phyloP scores from a whole-genome alignment of 2,329 filamentous ascomycete genomes.

The Fusarium sp. region DNA sequence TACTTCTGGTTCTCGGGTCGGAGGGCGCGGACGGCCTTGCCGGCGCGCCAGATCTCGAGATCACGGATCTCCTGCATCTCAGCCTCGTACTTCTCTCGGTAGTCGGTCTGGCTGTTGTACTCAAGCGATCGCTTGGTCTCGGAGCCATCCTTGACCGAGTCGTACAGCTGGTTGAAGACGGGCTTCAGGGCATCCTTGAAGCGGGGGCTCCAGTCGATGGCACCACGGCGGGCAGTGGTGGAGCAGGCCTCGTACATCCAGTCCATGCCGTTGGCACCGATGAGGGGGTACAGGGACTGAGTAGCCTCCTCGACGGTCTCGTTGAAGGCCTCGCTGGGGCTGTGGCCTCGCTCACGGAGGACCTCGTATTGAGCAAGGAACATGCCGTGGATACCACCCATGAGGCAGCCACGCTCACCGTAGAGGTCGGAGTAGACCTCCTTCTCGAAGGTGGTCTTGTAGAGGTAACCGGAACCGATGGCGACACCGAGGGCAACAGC shows the following conservation, averaged over 20 bases:
- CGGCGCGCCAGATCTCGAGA: constrained; percentile 98
- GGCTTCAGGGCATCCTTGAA: constrained; percentile 99
- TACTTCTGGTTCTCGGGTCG: constrained; percentile 91
- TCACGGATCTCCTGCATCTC: constrained; percentile 99
- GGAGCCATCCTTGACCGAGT: constrained; percentile 89
- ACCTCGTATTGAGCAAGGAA: constrained; percentile 99
- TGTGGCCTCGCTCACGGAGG: constrained; percentile 98
- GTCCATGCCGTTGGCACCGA: constrained; percentile 98
- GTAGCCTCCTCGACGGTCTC: constrained; percentile 99
- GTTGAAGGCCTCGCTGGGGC: constrained; percentile 99
- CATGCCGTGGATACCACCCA: constrained; percentile 99
- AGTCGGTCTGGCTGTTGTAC: constrained; percentile 96
- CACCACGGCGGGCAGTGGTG: constrained; percentile 96
- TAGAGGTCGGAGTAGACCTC: constrained; percentile 99
- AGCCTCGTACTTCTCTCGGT: constrained; percentile 96
- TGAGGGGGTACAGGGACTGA: constrained; percentile 97
- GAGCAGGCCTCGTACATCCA: constrained; percentile 99
- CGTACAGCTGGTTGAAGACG: constrained; percentile 97
- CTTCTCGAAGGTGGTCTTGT: constrained; percentile 99
- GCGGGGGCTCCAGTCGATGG: constrained; percentile 96
- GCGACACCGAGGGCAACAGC: constrained; percentile 96
- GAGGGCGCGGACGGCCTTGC: constrained; percentile 94
- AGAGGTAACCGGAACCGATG: constrained; percentile 97
- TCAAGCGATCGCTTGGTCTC: constrained; percentile 98
- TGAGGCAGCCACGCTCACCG: constrained; percentile 99